These are phyloP conservation scores for Plectosphaerella plurivora DNA, from an alignment of 2,329 filamentous ascomycete species.

Conservation along the genomic window DNA sequence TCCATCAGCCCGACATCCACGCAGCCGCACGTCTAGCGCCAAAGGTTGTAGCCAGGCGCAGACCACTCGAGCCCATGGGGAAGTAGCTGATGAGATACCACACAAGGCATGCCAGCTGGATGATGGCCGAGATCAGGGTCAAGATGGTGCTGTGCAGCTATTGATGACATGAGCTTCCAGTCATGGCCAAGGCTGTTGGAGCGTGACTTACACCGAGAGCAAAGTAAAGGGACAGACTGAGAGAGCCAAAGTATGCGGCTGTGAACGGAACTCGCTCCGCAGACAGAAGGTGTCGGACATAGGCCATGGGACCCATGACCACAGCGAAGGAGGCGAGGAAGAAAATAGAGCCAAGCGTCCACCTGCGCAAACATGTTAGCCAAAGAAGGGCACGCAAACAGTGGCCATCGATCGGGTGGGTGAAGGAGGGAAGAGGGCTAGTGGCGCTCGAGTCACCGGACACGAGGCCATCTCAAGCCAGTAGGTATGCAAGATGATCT, in stretches of 20 bases:
- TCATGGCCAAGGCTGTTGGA: not conserved
- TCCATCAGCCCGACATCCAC: conserved; percentile 72
- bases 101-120: conserved; percentile 76
- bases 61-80: conserved; percentile 86
- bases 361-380: conserved; percentile 54
- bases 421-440: not conserved
- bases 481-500: not conserved
- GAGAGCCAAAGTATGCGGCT: conserved; percentile 90
- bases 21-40: conserved; percentile 78
- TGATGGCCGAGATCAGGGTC: conserved; percentile 76
- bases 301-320: conserved; percentile 85
- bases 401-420: too few species aligned
- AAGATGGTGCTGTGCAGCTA: conserved; percentile 81
- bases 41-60: conserved; percentile 82
- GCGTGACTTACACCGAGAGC: conserved; percentile 74
- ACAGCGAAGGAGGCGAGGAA: conserved; percentile 92
- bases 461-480: not conserved
- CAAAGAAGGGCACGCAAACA: too few species aligned
- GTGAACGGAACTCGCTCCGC: conserved; percentile 86
- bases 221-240: conserved; percentile 85
- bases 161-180: conserved; percentile 17
- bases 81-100: conserved; percentile 99
- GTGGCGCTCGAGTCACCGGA: not conserved
- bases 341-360: conserved; percentile 86
- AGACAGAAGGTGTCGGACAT: conserved; percentile 80